Base-by-base conservation (phyloP, 305 asterid genomes). In the Solanum hybrid region DNA sequence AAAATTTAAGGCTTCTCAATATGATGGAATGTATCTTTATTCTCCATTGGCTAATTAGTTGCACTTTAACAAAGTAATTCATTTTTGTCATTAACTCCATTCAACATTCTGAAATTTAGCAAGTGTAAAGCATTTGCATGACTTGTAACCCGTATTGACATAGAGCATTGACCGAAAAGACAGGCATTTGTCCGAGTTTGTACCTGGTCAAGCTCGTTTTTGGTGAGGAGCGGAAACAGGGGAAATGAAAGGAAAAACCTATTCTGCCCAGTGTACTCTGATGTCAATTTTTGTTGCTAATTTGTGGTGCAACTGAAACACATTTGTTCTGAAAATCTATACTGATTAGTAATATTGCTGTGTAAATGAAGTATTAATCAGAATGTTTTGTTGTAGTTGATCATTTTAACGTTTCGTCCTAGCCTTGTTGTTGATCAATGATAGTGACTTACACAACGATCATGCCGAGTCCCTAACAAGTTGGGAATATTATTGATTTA, bases 31-130 rank as follows among this genome's bases (percentile, higher is more conserved):
- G 83, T 82, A 89, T 29, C 39, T 82, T 76, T 39, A 67, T 89
- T 88, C 86, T 89, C 84, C 74, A 86, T 31, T 91, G 87, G 90
- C 90, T 90, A 84, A 57, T 90, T 89, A 84, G 74, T 84, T 84
- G 74, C 74, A 84, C 18, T 51, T 46, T 18, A 42, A 42, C 69
- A 46, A 46, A 83, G 40, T 29, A 20, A 31, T 18, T 46, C 40
- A 51, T 51, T 84, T 51, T 84, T 29, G 6, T 83, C 87, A 29
- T 83, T 83, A 28, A 28, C n/a, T 29, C 75, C 88, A 31, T 31
- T 83, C 40, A 14, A 83, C 74, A 46, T 83, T 83, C 40, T 83
- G 87, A 83, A 83, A 46, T 46, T 84, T 84, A 46, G 87, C 74
- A 84, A 84, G 87, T 51, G 75, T 84, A 84, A 84, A 46, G 42